phyloP scores from a whole-genome alignment of 2,329 filamentous ascomycete genomes.

The Elsinoe fawcettii region DNA sequence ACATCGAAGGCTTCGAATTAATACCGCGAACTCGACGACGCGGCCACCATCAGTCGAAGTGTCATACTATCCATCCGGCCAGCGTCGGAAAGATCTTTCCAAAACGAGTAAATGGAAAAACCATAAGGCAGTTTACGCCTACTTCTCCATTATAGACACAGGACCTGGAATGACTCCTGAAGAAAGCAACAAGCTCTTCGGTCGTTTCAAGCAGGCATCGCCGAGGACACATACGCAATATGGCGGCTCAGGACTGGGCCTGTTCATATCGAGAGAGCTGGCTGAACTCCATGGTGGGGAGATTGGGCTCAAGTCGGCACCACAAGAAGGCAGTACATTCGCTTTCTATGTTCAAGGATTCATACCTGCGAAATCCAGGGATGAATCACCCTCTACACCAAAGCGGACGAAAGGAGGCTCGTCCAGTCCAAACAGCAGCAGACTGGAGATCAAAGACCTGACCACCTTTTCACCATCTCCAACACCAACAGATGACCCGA shows the following conservation, averaged over 20 bases:
- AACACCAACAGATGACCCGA: background rate
- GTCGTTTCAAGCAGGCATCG: slow-evolving; percentile 61
- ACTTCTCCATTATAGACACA: slow-evolving; percentile 23
- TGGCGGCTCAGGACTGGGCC: slow-evolving; percentile 61
- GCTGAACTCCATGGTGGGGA: slow-evolving; percentile 62
- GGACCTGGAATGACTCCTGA: slow-evolving; percentile 33
- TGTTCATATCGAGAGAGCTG: slow-evolving; percentile 61
- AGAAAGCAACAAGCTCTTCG: slow-evolving; percentile 48
- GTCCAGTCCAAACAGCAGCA: background rate
- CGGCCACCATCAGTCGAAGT: background rate
- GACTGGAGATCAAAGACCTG: background rate
- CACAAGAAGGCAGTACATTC: slow-evolving; percentile 56
- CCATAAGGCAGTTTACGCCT: background rate
- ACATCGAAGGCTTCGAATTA: background rate
- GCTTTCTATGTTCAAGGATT: slow-evolving; percentile 43
- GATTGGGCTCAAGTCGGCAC: slow-evolving; percentile 55
- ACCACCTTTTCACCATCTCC: background rate
- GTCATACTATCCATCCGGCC: background rate
- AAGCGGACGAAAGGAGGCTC: background rate
- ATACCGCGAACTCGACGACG: background rate
- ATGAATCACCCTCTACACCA: slow-evolving; percentile 43
- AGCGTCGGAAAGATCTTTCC: background rate
- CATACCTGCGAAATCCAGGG: background rate
- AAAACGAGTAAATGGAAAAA: background rate
- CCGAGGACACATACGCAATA: slow-evolving; percentile 61